phyloP scores from a whole-genome alignment of 2,329 filamentous ascomycete genomes.

The Blumeria graminis region DNA sequence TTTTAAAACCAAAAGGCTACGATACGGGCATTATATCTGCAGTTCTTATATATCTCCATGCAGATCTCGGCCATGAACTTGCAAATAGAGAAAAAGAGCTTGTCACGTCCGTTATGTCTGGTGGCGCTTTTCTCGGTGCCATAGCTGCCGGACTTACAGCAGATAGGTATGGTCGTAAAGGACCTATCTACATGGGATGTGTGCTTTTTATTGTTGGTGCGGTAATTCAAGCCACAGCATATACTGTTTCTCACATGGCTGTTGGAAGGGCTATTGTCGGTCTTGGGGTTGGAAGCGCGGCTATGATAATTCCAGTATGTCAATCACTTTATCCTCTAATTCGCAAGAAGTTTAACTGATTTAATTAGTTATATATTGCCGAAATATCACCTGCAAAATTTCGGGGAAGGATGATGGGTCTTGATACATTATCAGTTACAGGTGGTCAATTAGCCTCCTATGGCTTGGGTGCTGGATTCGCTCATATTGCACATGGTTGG shows the following conservation, averaged over 20 bases:
- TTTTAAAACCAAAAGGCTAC: slow-evolving; percentile 17
- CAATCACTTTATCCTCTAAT: no score
- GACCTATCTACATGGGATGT: slow-evolving; percentile 40
- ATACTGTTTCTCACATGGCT: slow-evolving; percentile 40
- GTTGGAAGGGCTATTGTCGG: slow-evolving; percentile 44
- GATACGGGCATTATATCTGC: slow-evolving; percentile 23
- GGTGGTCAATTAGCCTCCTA: slow-evolving; percentile 41
- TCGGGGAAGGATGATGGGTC: slow-evolving; percentile 40
- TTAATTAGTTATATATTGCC: slow-evolving; percentile 33
- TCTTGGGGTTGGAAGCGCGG: slow-evolving; percentile 42
- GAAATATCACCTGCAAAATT: slow-evolving; percentile 41
- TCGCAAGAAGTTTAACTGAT: not conserved
- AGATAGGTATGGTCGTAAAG: slow-evolving; percentile 35
- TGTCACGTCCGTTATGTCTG: slow-evolving; percentile 26
- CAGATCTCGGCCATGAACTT: slow-evolving; percentile 18
- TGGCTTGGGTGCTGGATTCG: slow-evolving; percentile 35
- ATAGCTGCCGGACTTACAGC: slow-evolving; percentile 33
- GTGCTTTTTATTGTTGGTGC: slow-evolving; percentile 41
- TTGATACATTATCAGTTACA: slow-evolving; percentile 43
- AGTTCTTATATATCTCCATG: slow-evolving; percentile 19
- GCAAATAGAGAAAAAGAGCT: slow-evolving; percentile 24
- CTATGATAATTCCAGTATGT: slow-evolving; percentile 28
- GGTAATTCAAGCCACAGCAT: slow-evolving; percentile 37
- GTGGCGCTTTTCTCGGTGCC: slow-evolving; percentile 33
- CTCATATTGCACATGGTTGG: slow-evolving; percentile 41